These are phyloP conservation scores for Colletotrichum orchidophilum DNA, from an alignment of 2,329 filamentous ascomycete genomes.

Conservation along the genomic window DNA sequence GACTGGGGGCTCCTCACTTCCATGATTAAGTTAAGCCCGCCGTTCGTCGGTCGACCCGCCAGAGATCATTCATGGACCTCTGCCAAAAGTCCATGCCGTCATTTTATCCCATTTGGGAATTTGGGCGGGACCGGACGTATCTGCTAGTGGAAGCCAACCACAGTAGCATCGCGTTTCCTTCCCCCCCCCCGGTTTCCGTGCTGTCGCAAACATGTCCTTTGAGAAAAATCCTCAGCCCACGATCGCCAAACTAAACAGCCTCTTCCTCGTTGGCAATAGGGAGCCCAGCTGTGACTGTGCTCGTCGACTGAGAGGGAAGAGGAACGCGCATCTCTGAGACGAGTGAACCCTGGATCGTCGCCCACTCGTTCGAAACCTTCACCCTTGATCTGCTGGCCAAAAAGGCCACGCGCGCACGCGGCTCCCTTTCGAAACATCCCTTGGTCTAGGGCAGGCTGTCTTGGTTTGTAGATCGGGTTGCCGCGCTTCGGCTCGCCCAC, in stretches of 20 bases:
- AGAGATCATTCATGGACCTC: not conserved
- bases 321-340: conserved; percentile 10
- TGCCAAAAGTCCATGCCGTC: conserved; percentile 29
- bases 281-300: not conserved
- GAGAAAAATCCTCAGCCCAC: conserved; percentile 1
- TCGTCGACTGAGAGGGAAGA: conserved; percentile 5
- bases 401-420: conserved; percentile 20
- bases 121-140: conserved; percentile 19
- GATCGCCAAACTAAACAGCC: not conserved
- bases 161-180: not conserved
- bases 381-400: not conserved
- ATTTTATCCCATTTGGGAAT: conserved; percentile 19
- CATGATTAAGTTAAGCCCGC: conserved; percentile 2
- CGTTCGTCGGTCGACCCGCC: conserved; percentile 4
- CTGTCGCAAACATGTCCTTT: not conserved
- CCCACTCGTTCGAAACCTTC: conserved; percentile 9
- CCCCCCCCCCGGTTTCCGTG: not conserved
- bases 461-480: conserved; percentile 6
- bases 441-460: conserved; percentile 1
- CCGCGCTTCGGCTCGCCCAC: conserved; percentile 7
- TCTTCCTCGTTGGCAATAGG: not conserved
- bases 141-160: conserved; percentile 11
- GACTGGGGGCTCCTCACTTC: not conserved
- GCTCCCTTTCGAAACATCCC: conserved; percentile 31
- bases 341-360: conserved; percentile 26